Base-by-base conservation (phyloP, 805 yeast genomes). In the Danielia reshetovae region DNA sequence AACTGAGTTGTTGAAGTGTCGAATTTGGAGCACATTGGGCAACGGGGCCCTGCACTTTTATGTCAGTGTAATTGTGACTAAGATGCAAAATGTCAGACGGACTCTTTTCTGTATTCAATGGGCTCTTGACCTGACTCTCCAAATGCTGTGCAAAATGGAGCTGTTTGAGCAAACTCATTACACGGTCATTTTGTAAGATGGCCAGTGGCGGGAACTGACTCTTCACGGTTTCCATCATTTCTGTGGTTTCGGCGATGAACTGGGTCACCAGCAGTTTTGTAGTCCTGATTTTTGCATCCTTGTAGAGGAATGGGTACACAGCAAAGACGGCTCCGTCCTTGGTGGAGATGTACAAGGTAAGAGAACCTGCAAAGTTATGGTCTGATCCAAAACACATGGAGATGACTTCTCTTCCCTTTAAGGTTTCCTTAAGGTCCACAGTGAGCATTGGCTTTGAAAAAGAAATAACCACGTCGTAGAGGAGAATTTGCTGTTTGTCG, bases 331-430 rank as follows among this genome's bases (percentile, higher is more conserved):
- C 23, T 4, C 51, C 51, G 7, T 25, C 12, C 1, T 21, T 18
- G 4, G 49, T 40, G 26, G 36, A 32, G 29, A 45, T 19, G 34
- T 46, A 46, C 15, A 46, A 34, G 0, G 51, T 40, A 14, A 42
- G 30, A 10, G 38, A 11, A 10, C 51, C 51, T 4, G 45, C 31
- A 15, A 42, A 35, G 27, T 35, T 40, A 14, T 16, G 18, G 5
- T 27, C 28, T 8, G 47, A 37, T n/a, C 50, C 52, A 25, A 47
- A 43, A 2, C 48, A 35, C 14, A 47, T 43, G 4, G 50, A 43
- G 25, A 30, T 23, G 9, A 33, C 41, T 4, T 18, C 27, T 7
- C 32, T 30, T 2, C 27, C 39, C 4, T 15, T n/a, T 12, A 46
- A 32, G 16, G 35, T 34, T 0, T 30, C 12, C n/a, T 22, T 17